phyloP scores from a whole-genome alignment of 768 basidiomycete genomes.

The Astraeus odoratus region DNA sequence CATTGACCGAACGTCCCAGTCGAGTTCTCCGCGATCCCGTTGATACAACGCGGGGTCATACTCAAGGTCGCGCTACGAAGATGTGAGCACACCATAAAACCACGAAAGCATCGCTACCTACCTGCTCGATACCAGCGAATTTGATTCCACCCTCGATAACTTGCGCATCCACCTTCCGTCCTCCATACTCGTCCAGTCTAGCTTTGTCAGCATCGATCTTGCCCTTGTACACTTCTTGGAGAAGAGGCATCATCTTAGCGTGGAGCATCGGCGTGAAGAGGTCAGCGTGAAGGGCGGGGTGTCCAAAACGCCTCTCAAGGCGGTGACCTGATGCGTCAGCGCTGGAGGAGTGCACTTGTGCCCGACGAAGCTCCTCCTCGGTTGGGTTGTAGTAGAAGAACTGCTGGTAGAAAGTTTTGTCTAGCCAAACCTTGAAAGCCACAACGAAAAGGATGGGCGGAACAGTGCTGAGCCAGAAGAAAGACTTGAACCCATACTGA shows the following conservation, averaged over 20 bases:
- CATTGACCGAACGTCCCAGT: constrained; percentile 82
- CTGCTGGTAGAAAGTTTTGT: constrained; percentile 52
- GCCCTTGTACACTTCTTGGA: constrained; percentile 71
- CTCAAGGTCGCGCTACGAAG: constrained; percentile 55
- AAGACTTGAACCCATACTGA: constrained; percentile 65
- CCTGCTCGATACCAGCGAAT: constrained; percentile 78
- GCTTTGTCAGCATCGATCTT: constrained; percentile 57
- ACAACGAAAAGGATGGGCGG: constrained; percentile 78
- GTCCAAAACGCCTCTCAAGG: constrained; percentile 88
- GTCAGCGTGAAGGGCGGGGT: constrained; percentile 83
- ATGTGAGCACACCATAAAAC: neutral
- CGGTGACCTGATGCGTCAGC: constrained; percentile 66
- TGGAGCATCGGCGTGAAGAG: constrained; percentile 87
- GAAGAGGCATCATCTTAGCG: constrained; percentile 74
- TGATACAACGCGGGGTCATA: constrained; percentile 76
- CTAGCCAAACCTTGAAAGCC: constrained; percentile 80
- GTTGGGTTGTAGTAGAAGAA: constrained; percentile 86
- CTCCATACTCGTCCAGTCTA: constrained; percentile 72
- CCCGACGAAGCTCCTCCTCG: constrained; percentile 63
- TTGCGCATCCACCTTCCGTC: constrained; percentile 67
- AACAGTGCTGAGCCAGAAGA: constrained; percentile 75
- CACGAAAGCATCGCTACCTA: constrained; percentile 19
- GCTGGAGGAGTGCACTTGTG: constrained; percentile 73
- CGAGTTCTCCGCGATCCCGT: constrained; percentile 77
- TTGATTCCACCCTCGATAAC: constrained; percentile 72